A percentile compares a stretch with the other conserved stretches of the same genome.
phyloP scores from a whole-genome alignment of 768 basidiomycete species.

The Leccinum fibrillosum region DNA sequence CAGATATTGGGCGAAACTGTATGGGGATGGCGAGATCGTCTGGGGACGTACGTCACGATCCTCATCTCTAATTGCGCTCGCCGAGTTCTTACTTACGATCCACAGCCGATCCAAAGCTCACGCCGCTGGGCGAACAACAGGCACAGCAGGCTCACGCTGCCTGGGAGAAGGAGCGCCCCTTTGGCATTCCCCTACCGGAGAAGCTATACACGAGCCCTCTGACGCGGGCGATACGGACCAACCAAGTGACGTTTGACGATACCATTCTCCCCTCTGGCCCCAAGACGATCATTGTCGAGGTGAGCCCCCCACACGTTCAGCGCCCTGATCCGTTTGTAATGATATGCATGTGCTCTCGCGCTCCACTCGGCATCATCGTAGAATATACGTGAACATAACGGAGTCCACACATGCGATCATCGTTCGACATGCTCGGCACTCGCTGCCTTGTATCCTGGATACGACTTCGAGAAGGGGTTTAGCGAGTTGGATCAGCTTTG shows the following conservation, averaged over 20 bases:
- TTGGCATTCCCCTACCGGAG: constrained; percentile 18
- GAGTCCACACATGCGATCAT: constrained; percentile 71
- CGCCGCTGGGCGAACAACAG: constrained; percentile 53
- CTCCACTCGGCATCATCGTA: constrained; percentile 21
- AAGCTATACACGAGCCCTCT: constrained; percentile 44
- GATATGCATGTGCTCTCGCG: not conserved
- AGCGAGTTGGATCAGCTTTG: constrained; percentile 63
- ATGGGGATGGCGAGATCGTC: constrained; percentile 60
- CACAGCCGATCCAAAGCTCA: constrained; percentile 49
- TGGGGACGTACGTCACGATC: constrained; percentile 68
- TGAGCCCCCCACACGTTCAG: constrained; percentile 13
- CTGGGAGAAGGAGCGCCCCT: constrained; percentile 13
- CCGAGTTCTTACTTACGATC: not conserved
- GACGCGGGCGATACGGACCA: constrained; percentile 57
- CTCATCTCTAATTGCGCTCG: not conserved
- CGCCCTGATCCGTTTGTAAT: not conserved
- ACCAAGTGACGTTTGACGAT: constrained; percentile 48
- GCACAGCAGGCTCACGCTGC: constrained; percentile 34
- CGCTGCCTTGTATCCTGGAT: constrained; percentile 34
- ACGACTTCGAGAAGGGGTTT: constrained; percentile 53
- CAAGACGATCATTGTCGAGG: constrained; percentile 56
- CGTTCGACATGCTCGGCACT: constrained; percentile 53
- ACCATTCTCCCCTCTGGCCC: constrained; percentile 23
- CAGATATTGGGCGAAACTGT: constrained; percentile 61
- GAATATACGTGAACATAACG: constrained; percentile 64